Percentiles rank a stretch among this genome's conserved stretches.
phyloP scores from a whole-genome alignment of 2,329 filamentous ascomycete genomes.

The Talaromyces sp. region DNA sequence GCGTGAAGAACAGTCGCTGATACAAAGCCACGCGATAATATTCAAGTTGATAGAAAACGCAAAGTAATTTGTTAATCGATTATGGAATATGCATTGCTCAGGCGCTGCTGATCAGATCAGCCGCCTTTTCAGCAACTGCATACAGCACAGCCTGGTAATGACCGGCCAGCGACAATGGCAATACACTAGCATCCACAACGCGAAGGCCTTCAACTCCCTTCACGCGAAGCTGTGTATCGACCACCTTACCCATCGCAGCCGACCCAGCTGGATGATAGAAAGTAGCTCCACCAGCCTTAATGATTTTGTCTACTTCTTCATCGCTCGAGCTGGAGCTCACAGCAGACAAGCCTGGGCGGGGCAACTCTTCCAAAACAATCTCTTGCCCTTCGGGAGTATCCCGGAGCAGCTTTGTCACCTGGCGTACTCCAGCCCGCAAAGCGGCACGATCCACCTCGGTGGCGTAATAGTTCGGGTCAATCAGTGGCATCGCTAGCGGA shows the following conservation, averaged over 20 bases:
- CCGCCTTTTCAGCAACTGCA: slow-evolving; percentile 19
- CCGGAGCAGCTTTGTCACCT: neutral
- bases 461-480: slow-evolving; percentile 35
- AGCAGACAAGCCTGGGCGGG: neutral
- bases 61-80: no score
- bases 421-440: neutral
- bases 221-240: slow-evolving; percentile 18
- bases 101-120: neutral
- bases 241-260: slow-evolving; percentile 1
- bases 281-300: neutral
- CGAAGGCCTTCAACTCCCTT: slow-evolving; percentile 23
- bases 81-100: no score
- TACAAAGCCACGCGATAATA: no score
- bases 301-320: neutral
- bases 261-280: slow-evolving; percentile 1
- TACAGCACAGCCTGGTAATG: slow-evolving; percentile 27
- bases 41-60: no score
- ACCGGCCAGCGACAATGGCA: slow-evolving; percentile 20
- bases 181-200: slow-evolving; percentile 31
- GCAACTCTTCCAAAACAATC: neutral
- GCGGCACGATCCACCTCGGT: slow-evolving; percentile 27
- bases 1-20: no score
- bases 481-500: slow-evolving; percentile 22
- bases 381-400: neutral
- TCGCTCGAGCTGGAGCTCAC: neutral